Evolutionary conservation across 2,329 filamentous ascomycete genomes (phyloP), one percentile per base, ranked within the genome.

Genomic region (Beauveria scarabaeidicola): DNA sequence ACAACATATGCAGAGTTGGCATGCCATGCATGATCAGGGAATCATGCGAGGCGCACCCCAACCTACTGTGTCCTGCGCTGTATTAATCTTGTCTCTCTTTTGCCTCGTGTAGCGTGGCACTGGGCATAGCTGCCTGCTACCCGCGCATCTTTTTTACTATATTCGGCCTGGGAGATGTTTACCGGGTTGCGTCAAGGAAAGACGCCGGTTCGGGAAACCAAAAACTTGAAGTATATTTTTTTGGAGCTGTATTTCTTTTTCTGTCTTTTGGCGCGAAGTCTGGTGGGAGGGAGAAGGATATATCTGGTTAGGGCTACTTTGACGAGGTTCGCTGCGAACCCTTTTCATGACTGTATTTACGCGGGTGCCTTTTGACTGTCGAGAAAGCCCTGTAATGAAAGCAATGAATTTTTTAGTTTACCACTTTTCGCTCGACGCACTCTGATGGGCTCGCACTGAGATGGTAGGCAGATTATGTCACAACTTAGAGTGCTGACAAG

Each of bases 361-460:
- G 56, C 58, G 55, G 64, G 62, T 63, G 63, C 65, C 59, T 59
- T 60, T 69, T 64, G 66, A 58, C n/a, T 43, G 58, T 41, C 43
- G 47, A 50, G 21, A 32, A 50, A 51, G 52, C 58, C 36, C 46
- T 62, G 64, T 67, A 67, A 71, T 66, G 69, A 71, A 59, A 67
- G 65, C 65, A 69, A 70, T 64, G 66, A 69, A 63, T 64, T 62
- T 61, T 51, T 56, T 63, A 61, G 13, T 48, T 29, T 50, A n/a
- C 25, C 25, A n/a, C 17, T 48, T 48, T 17, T 15, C 5, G 11
- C 32, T 36, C 13, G 32, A 5, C 32, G 5, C 13, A 36, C 32
- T 36, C 32, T 32, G 29, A 32, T 13, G 29, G 5, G 29, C 11
- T 36, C 5, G 11, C 32, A 36, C 13, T 36, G 5, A 36, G 32